These are phyloP conservation scores for Quercus lobata DNA, from an alignment of 331 rosid genomes.

Conservation along the genomic window DNA sequence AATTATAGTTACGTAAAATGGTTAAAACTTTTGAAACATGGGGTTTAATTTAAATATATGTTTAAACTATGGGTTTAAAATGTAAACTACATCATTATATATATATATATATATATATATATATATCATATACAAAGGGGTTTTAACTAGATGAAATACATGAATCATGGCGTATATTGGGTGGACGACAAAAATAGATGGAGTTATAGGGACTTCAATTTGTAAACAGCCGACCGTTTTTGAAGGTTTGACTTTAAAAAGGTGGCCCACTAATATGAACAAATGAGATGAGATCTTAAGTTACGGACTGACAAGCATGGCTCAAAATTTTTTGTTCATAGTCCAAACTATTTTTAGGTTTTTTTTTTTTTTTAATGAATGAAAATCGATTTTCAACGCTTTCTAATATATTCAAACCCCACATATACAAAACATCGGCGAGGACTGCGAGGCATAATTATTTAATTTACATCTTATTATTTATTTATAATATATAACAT, in stretches of 20 bases:
- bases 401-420: neutral
- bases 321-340: neutral
- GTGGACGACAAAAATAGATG: neutral
- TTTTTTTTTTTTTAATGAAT: too few relatives aligned
- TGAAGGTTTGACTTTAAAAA: slow-evolving; percentile 11
- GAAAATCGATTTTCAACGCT: neutral
- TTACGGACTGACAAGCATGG: slow-evolving; percentile 6
- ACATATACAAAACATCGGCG: slow-evolving; percentile 17
- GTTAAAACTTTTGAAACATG: too few relatives aligned
- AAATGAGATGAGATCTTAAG: neutral
- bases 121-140: too few relatives aligned
- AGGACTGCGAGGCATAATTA: slow-evolving; percentile 5
- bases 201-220: neutral
- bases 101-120: neutral
- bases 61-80: too few relatives aligned
- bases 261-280: neutral
- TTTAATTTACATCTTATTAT: slow-evolving; percentile 12
- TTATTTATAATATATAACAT: neutral
- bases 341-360: neutral
- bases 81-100: too few relatives aligned
- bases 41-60: too few relatives aligned
- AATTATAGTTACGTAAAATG: too few relatives aligned
- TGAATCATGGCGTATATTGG: neutral
- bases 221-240: neutral
- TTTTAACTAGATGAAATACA: too few relatives aligned